Evolutionary conservation across 352 stramenopile genomes (phyloP).

Genomic region (Phytophthora meadii): DNA sequence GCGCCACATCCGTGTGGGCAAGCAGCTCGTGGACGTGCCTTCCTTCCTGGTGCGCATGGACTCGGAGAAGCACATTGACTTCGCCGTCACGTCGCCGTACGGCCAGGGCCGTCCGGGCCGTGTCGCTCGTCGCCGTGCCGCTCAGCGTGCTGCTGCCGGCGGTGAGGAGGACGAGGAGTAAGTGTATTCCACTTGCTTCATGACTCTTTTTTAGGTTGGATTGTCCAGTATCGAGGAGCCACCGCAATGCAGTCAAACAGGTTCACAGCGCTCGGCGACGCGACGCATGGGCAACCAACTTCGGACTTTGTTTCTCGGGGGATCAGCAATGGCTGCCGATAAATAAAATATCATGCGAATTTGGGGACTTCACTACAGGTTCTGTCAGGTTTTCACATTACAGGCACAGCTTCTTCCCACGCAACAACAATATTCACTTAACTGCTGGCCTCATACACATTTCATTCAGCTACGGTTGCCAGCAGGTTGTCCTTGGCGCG

Average conservation of each 20-base stretch:
- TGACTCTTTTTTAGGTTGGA: conserved; percentile 25
- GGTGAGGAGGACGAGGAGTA: conserved; percentile 90
- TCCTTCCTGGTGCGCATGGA: conserved; percentile 99
- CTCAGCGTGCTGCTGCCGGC: conserved; percentile 92
- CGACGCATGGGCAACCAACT: conserved; percentile 12
- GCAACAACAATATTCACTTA: too few relatives aligned
- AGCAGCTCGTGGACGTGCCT: conserved; percentile 98
- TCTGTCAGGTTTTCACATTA: conserved; percentile 9
- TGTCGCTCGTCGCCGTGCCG: conserved; percentile 95
- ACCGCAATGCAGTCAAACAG: conserved; percentile 5
- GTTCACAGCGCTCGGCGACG: conserved; percentile 4
- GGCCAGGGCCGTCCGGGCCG: conserved; percentile 96
- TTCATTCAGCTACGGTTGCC: conserved; percentile 29
- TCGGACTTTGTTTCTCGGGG: conserved; percentile 38
- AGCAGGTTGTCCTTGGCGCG: conserved; percentile 71
- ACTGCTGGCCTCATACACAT: background rate
- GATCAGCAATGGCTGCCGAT: conserved; percentile 42
- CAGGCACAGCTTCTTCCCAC: background rate
- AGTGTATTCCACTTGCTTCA: conserved; percentile 38
- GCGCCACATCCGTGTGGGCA: conserved; percentile 99
- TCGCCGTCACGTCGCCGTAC: conserved; percentile 97
- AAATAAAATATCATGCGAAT: conserved; percentile 90
- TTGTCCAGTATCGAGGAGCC: background rate
- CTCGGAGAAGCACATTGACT: conserved; percentile 99
- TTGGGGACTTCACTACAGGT: conserved; percentile 63